phyloP scores from a whole-genome alignment of 495 filamentous ascomycete species.

The Acidiella bohemica region DNA sequence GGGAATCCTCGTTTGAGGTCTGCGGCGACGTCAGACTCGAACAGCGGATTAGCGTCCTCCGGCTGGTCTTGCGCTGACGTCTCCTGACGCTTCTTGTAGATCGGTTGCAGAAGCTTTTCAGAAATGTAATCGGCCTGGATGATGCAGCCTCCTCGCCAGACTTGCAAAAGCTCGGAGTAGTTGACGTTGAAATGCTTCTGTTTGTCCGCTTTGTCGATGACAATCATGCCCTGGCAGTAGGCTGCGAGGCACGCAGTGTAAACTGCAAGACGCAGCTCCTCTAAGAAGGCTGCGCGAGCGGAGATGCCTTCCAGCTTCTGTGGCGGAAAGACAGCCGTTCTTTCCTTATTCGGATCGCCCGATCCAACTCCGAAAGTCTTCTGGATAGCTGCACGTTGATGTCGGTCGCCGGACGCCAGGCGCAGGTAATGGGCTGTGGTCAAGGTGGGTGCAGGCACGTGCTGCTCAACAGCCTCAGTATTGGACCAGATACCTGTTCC shows the following conservation, averaged over 20 bases:
- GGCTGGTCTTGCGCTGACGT: no score
- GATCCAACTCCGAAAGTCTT: conserved; percentile 15
- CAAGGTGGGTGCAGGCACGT: conserved; percentile 54
- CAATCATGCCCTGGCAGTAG: conserved; percentile 53
- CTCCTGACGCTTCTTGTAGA: conserved; percentile 28
- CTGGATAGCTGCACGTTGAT: conserved; percentile 35
- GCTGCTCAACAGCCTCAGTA: conserved; percentile 46
- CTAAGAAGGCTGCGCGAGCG: conserved; percentile 40
- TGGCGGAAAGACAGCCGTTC: conserved; percentile 27
- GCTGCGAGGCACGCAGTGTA: conserved; percentile 50
- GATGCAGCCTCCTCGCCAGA: conserved; percentile 65
- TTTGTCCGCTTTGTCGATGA: conserved; percentile 48
- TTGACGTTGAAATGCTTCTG: conserved; percentile 52
- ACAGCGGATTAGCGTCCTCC: conserved; percentile 31
- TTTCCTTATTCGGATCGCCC: conserved; percentile 24
- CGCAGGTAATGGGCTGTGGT: conserved; percentile 52
- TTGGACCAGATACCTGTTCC: conserved; percentile 56
- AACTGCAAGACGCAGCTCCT: conserved; percentile 46
- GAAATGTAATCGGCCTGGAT: conserved; percentile 56
- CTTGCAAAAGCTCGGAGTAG: conserved; percentile 44
- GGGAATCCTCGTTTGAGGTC: conserved; percentile 35
- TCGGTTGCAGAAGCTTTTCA: conserved; percentile 32
- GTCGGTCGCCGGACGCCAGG: conserved; percentile 49
- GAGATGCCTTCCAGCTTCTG: conserved; percentile 30
- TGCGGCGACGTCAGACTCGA: conserved; percentile 35